Evolutionary conservation across 805 yeast species (phyloP), one percentile per base, ranked within the genome.

Genomic region (Zygotorulaspora danielsina): DNA sequence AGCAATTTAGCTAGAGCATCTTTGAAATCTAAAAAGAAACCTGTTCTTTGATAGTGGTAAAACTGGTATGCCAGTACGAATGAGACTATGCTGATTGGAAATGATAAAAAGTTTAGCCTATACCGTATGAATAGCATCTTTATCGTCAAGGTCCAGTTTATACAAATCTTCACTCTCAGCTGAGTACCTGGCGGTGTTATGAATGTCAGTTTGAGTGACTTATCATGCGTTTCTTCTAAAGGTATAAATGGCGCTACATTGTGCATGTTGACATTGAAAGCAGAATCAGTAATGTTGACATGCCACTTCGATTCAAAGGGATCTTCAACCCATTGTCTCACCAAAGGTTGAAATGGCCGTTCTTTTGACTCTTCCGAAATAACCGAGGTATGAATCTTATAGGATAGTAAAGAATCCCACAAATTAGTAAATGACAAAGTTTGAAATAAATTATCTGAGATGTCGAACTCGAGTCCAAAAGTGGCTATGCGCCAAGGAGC

Each of bases 221-320:
- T 53, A 11, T 54, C 42, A 22, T 48, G 40, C 1, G 42, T 36
- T 19, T 47, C 50, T 12, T 56, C 48, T 4, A 49, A 19, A 4
- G 93, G 88, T 2, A 79, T 72, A 52, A 64, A 83, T 2, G 89
- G 90, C 0, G 93, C 79, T 17, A 77, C 70, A 19, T 84, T 82
- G 54, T 84, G 90, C 46, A 53, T 51, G 69, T 61, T 36, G 64
- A 65, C 26, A 69, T 58, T 43, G 53, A 66, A 42, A 67, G 67
- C 60, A 16, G 67, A 56, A 15, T 66, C 57, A 3, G 65, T 57
- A 1, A 79, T 43, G 39, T 79, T 71, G 6, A 82, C 61, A 51
- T 79, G 84, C 88, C 90, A 89, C 62, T 86, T 87, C 0, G 86
- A 72, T 57, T 89, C 96, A 49, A 66, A 72, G 1, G 84, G 84